Evolutionary conservation across 176 grass and related monocot genomes (phyloP).

Genomic region (Eragrostis nindensis): DNA sequence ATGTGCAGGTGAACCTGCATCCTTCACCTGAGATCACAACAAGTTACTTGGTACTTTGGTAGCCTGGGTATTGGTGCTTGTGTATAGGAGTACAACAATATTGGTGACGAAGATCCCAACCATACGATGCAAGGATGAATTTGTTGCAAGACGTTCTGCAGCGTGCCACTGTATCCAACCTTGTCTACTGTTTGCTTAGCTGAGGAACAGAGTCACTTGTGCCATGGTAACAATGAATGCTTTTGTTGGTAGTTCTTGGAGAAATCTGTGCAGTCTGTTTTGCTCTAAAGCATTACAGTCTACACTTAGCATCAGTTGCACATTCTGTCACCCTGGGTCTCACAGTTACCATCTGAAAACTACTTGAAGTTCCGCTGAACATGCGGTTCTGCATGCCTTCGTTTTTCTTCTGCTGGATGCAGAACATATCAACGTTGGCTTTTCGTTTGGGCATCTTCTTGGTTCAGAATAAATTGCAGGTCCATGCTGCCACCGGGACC

Average conservation of each 20-base stretch:
- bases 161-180: not conserved
- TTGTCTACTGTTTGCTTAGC: not conserved
- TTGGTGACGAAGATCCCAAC: not conserved
- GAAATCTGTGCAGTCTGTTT: slow-evolving; percentile 19
- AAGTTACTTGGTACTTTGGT: not conserved
- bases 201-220: not conserved
- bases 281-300: not conserved
- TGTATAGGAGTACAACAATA: slow-evolving; percentile 1
- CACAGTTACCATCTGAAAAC: not conserved
- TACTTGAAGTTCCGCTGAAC: not conserved
- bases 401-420: not conserved
- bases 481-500: not conserved
- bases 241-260: not conserved
- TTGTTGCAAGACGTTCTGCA: slow-evolving; percentile 5
- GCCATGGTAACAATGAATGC: not conserved
- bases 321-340: not conserved
- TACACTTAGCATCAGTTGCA: not conserved
- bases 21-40: not conserved
- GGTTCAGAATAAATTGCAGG: not conserved
- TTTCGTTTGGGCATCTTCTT: not conserved
- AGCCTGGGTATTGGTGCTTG: not conserved
- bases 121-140: not conserved
- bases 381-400: not conserved
- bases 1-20: not conserved
- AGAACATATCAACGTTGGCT: not conserved